Evolutionary conservation across 768 basidiomycete genomes (phyloP), one percentile per base, ranked within the genome.

Genomic region (Suillus americanus): DNA sequence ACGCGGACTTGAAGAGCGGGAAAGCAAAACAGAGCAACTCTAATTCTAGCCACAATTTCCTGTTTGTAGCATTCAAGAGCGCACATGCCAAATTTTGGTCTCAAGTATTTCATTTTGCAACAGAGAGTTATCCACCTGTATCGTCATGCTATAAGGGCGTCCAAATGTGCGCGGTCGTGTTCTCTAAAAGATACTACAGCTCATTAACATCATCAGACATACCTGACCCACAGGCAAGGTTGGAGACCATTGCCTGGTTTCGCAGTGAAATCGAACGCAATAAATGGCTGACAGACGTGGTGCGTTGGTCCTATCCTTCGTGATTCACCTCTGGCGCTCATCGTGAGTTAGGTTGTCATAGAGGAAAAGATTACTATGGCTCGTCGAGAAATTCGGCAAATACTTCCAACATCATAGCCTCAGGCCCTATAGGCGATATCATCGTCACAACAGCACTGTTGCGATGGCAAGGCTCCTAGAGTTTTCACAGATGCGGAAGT

Each of bases 101-200:
- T 93, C 74, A 89, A 83, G 76, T 90, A 93, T 76, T 93, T 92
- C 71, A 83, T 94, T 70, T 82, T 93, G 64, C 83, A 83, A 65
- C 84, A 87, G 66, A 79, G 83, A 71, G 86, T 83, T 23, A 71
- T 92, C 53, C 73, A 79, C 66, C 78, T 92, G 56, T 93, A 92
- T 76, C 85, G 90, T 63, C 74, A 80, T 61, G 83, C 85, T n/a
- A 81, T 92, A 68, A 86, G 91, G 59, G 86, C 89, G 14, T 86
- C 89, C 9, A 81, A 83, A 81, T 81, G 92, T 91, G 71, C 67
- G 75, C 40, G 62, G 45, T 33, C 9, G 25, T 60, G 28, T 43
- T 23, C 38, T 38, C 40, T 41, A 18, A 41, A 41, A 25, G 12
- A 20, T 28, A 38, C 55, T 59, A 30, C 18, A 30, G 5, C 25